Evolutionary conservation across 2,329 filamentous ascomycete genomes (phyloP).

Genomic region (Malbranchea zuffiana): DNA sequence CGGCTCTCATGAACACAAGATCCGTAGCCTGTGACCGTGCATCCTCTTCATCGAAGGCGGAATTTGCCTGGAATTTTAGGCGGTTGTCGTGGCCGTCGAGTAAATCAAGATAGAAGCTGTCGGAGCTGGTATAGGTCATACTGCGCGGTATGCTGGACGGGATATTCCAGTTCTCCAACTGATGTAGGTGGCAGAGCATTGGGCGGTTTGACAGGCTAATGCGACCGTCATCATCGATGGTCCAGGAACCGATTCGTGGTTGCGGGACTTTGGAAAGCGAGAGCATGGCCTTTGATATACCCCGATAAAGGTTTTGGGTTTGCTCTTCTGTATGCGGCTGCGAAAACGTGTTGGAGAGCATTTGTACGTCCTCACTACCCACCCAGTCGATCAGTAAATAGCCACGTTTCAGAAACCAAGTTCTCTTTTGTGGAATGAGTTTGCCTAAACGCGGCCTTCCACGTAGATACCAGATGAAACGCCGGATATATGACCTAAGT

Average conservation of each 20-base stretch:
- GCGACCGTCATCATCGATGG: constrained; percentile 16
- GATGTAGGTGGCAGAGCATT: constrained; percentile 15
- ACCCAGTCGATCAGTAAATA: constrained; percentile 15
- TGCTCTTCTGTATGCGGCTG: constrained; percentile 12
- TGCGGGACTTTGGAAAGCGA: constrained; percentile 13
- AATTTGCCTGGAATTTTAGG: constrained; percentile 19
- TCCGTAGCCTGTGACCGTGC: constrained; percentile 11
- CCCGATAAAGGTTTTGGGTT: constrained; percentile 15
- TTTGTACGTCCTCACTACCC: constrained; percentile 4
- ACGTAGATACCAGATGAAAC: constrained; percentile 5
- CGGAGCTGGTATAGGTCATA: constrained; percentile 17
- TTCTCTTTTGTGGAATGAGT: constrained; percentile 10
- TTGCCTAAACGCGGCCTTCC: not conserved
- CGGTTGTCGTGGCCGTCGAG: constrained; percentile 19
- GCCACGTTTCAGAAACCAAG: constrained; percentile 6
- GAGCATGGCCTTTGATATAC: constrained; percentile 14
- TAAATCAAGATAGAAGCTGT: constrained; percentile 18
- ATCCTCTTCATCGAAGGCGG: constrained; percentile 5
- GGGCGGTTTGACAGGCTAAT: constrained; percentile 18
- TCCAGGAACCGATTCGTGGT: constrained; percentile 18
- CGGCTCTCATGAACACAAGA: constrained; percentile 22
- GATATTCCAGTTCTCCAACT: constrained; percentile 19
- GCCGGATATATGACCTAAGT: constrained; percentile 10
- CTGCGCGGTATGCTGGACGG: constrained; percentile 17
- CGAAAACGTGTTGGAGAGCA: constrained; percentile 9